Evolutionary conservation across 352 stramenopile genomes (phyloP), one percentile per base, ranked within the genome.

Genomic region (Phytophthora quininea): DNA sequence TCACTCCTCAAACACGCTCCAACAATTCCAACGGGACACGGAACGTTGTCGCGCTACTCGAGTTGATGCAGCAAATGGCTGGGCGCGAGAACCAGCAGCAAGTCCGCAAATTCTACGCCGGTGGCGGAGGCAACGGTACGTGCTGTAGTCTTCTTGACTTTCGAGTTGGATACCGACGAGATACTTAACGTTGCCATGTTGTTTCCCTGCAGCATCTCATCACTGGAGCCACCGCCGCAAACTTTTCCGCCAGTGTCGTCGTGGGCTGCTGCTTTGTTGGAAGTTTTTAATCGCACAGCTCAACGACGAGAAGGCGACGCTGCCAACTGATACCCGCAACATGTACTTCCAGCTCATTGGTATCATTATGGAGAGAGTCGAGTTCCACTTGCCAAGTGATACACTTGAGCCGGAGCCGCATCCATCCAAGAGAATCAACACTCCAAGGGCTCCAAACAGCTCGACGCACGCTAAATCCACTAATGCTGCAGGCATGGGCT

Each of bases 271-370:
- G 54, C 62, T 88, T 2, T 88, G 80, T 52, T 92, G 84, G 84
- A 89, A 90, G 57, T 88, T 84, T 38, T 56, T 89, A 11, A 57
- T 90, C 32, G 72, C 74, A 12, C 84, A 90, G 59, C 64, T 92
- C 5, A 86, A 88, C 50, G 74, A 88, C 49, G 71, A 88, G 27
- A 71, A 67, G 10, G 45, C 52, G 3, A 46, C 70, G 35, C 55
- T 73, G 6, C 56, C 86, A 32, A 61, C 50, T 3, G 73, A 68
- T 30, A 82, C 85, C 15, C 70, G 69, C 19, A 79, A 89, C 46
- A 70, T 84, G 55, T 89, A 88, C 66, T 89, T 86, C 69, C 78
- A 90, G 61, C 55, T 92, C 5, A 74, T 92, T 29, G 69, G 66
- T 0, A 67, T 89, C 35, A 91, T 91, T 54, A 78, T 83, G 4